These are phyloP conservation scores for Calocybe indica DNA, from an alignment of 768 basidiomycete species.

Conservation along the genomic window DNA sequence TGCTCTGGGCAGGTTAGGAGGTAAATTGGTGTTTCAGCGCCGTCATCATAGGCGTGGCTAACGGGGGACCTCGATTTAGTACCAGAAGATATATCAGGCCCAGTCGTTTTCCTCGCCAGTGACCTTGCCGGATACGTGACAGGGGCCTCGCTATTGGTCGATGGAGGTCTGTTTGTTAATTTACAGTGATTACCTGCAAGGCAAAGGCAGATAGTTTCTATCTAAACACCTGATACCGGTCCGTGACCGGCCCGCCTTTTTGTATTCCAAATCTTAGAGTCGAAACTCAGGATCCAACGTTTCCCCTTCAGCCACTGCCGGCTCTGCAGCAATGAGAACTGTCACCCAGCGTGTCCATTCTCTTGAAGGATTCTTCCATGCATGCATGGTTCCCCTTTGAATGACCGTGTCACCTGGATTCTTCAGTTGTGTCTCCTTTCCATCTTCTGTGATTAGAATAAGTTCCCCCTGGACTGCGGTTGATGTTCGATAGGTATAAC, in stretches of 20 bases:
- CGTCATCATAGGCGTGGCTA: background rate
- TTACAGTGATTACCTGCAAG: constrained; percentile 39
- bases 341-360: constrained; percentile 48
- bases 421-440: constrained; percentile 43
- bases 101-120: constrained; percentile 68
- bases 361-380: constrained; percentile 53
- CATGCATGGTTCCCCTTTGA: constrained; percentile 54
- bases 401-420: constrained; percentile 52
- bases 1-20: constrained; percentile 59
- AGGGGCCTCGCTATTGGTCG: constrained; percentile 58
- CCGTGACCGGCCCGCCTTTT: no score
- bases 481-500: background rate
- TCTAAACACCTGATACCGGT: no score
- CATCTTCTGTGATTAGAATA: constrained; percentile 51
- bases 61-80: constrained; percentile 19
- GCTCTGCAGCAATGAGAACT: constrained; percentile 49
- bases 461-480: constrained; percentile 47
- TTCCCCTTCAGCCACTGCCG: constrained; percentile 41
- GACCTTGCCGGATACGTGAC: constrained; percentile 69
- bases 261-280: background rate
- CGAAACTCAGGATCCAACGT: constrained; percentile 27
- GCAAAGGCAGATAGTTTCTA: no score
- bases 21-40: constrained; percentile 20
- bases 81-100: constrained; percentile 70
- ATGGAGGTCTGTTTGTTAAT: constrained; percentile 73